Percentiles rank a stretch among this genome's conserved stretches.
Conservation (phyloP, 2,329 filamentous ascomycete genomes). For the Ophiocordyceps sinensis region DNA sequence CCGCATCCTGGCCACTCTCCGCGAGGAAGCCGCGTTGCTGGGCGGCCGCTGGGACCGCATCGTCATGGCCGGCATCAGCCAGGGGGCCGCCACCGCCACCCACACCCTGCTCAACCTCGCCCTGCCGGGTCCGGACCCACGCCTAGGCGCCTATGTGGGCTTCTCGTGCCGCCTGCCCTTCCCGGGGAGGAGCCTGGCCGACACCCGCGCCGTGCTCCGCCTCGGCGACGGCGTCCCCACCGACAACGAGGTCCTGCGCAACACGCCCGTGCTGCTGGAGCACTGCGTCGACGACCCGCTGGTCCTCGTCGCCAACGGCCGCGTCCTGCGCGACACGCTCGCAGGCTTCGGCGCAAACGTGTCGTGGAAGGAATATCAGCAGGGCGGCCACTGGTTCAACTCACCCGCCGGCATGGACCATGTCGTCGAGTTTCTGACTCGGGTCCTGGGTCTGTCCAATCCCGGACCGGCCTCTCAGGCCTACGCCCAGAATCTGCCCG, state of each 20-base stretch:
- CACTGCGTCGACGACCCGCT: conserved; percentile 29
- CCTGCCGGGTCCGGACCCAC: conserved; percentile 4
- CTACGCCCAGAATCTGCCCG: not conserved
- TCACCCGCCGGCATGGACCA: conserved; percentile 28
- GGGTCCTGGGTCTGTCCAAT: not conserved
- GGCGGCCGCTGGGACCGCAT: no score
- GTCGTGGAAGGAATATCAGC: conserved; percentile 24
- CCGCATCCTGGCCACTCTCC: conserved; percentile 17
- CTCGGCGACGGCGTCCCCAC: conserved; percentile 6
- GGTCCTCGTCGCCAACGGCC: conserved; percentile 22
- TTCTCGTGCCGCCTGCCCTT: conserved; percentile 24
- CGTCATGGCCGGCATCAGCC: conserved; percentile 31
- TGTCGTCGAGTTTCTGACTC: conserved; percentile 17
- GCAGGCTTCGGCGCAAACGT: conserved; percentile 21
- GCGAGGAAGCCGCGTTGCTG: conserved; percentile 16
- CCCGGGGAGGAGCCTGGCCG: conserved; percentile 12
- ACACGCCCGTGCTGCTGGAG: conserved; percentile 28
- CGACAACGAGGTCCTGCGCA: conserved; percentile 17
- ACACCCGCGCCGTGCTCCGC: conserved; percentile 17
- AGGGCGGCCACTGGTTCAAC: conserved; percentile 30
- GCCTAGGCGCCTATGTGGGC: conserved; percentile 20
- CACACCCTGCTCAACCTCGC: conserved; percentile 22
- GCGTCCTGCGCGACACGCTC: conserved; percentile 19
- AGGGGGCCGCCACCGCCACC: conserved; percentile 26
- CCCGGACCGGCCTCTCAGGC: not conserved